Percentiles rank a stretch among this genome's conserved stretches.
phyloP scores from a whole-genome alignment of 2,329 filamentous ascomycete species.

The Alternaria gansuensis region DNA sequence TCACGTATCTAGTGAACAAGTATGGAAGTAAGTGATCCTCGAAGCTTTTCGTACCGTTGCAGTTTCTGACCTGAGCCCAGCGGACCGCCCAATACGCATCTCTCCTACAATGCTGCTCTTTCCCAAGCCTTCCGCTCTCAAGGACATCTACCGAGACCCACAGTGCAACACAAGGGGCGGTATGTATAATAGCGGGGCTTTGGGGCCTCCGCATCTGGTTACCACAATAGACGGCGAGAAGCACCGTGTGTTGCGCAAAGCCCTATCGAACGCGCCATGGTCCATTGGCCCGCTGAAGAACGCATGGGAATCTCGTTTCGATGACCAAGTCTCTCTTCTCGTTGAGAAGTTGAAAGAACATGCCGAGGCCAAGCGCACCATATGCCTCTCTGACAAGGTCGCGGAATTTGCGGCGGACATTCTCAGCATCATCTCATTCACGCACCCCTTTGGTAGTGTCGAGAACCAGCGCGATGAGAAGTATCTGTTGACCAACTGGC shows the following conservation, averaged over 20 bases:
- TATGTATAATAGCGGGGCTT: slow-evolving; percentile 49
- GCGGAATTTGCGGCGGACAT: slow-evolving; percentile 56
- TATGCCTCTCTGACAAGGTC: slow-evolving; percentile 52
- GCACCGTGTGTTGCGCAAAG: slow-evolving; percentile 51
- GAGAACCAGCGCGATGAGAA: slow-evolving; percentile 53
- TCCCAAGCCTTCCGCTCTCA: slow-evolving; percentile 47
- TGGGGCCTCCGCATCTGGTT: slow-evolving; percentile 52
- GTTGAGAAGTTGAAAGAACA: slow-evolving; percentile 45
- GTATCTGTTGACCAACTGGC: slow-evolving; percentile 50
- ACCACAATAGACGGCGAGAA: slow-evolving; percentile 46
- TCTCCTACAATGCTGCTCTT: slow-evolving; percentile 53
- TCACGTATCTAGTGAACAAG: slow-evolving; percentile 39
- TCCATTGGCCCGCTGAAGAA: slow-evolving; percentile 53
- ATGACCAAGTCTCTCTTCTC: slow-evolving; percentile 50
- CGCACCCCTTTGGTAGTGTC: slow-evolving; percentile 53
- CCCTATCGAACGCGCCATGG: slow-evolving; percentile 51
- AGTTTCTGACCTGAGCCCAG: slow-evolving; percentile 22
- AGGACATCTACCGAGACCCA: slow-evolving; percentile 55
- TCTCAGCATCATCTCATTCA: slow-evolving; percentile 54
- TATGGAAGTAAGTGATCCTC: slow-evolving; percentile 41
- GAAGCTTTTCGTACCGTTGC: background rate
- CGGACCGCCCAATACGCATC: slow-evolving; percentile 51
- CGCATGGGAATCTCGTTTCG: slow-evolving; percentile 52
- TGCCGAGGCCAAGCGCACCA: slow-evolving; percentile 27
- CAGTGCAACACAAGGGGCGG: slow-evolving; percentile 49